Conservation (phyloP, 768 basidiomycete genomes). For the Krasilnikovozyma curviuscula region DNA sequence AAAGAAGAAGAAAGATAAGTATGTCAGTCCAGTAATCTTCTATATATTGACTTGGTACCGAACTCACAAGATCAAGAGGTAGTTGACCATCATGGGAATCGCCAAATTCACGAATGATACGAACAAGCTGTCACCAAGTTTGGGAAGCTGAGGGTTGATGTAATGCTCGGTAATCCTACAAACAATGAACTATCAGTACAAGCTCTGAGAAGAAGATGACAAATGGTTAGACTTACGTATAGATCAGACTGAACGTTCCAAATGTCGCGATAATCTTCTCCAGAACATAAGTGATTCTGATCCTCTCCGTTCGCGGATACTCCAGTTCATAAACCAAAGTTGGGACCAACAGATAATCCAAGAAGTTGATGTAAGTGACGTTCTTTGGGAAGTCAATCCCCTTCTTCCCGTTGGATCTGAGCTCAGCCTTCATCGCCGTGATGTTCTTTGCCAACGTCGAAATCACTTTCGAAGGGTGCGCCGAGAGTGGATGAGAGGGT, state of each 20-base stretch:
- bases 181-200: too few relatives aligned
- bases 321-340: slow-evolving; percentile 91
- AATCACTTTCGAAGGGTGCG: slow-evolving; percentile 49
- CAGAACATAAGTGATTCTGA: slow-evolving; percentile 53
- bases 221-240: slow-evolving; percentile 28
- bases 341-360: slow-evolving; percentile 68
- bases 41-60: too few relatives aligned
- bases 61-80: slow-evolving; percentile 60
- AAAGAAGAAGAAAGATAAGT: slow-evolving; percentile 41
- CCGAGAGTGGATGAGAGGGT: slow-evolving; percentile 30
- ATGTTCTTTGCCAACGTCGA: slow-evolving; percentile 54
- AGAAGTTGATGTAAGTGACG: slow-evolving; percentile 61
- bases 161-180: slow-evolving; percentile 69
- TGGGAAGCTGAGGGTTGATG: slow-evolving; percentile 35
- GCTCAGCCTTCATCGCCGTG: slow-evolving; percentile 53
- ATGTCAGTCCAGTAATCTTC: background rate
- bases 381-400: slow-evolving; percentile 66
- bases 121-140: slow-evolving; percentile 6
- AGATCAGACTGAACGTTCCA: slow-evolving; percentile 86
- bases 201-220: too few relatives aligned
- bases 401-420: slow-evolving; percentile 45
- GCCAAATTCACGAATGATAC: slow-evolving; percentile 7
- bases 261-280: slow-evolving; percentile 66
- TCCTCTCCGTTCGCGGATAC: slow-evolving; percentile 66
- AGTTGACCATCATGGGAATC: slow-evolving; percentile 36